Evolutionary conservation across 2,329 filamentous ascomycete species (phyloP).

Genomic region (Cercospora sp.): DNA sequence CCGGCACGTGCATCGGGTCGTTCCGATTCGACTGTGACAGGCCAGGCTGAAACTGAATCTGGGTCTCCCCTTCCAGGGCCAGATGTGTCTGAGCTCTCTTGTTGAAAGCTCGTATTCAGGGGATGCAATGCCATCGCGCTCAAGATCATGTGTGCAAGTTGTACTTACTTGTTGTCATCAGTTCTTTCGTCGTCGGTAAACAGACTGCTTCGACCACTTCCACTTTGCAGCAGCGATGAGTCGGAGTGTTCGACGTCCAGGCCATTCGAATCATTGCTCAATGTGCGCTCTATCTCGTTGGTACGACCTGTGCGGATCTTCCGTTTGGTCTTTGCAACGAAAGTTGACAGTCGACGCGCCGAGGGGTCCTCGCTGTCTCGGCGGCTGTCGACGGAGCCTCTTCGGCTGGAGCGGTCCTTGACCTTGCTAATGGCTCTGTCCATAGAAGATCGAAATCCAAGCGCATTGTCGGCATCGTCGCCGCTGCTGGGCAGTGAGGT

Average conservation of each 20-base stretch:
- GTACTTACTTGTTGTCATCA: constrained; percentile 43
- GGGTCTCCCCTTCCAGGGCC: background rate
- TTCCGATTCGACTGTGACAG: background rate
- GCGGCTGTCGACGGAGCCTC: constrained; percentile 43
- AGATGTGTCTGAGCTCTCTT: background rate
- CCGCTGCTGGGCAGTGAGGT: constrained; percentile 32
- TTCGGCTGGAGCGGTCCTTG: constrained; percentile 36
- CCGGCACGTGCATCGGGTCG: background rate
- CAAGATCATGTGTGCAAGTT: background rate
- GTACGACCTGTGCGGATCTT: constrained; percentile 22
- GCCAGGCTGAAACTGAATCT: background rate
- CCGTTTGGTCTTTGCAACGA: constrained; percentile 40
- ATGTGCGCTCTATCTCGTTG: constrained; percentile 23
- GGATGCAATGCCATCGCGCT: background rate
- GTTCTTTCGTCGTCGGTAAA: constrained; percentile 52
- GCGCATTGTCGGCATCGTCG: constrained; percentile 30
- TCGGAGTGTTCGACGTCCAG: constrained; percentile 31
- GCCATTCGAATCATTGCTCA: constrained; percentile 41
- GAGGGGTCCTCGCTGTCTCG: constrained; percentile 42
- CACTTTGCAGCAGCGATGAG: constrained; percentile 42
- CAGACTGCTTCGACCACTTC: constrained; percentile 51
- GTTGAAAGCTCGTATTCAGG: background rate
- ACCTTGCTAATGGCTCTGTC: constrained; percentile 46
- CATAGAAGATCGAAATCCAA: constrained; percentile 37
- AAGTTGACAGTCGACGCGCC: constrained; percentile 52